Evolutionary conservation across 805 yeast species (phyloP), one percentile per base, ranked within the genome.

Genomic region (Wickerhamomyces tratensis): DNA sequence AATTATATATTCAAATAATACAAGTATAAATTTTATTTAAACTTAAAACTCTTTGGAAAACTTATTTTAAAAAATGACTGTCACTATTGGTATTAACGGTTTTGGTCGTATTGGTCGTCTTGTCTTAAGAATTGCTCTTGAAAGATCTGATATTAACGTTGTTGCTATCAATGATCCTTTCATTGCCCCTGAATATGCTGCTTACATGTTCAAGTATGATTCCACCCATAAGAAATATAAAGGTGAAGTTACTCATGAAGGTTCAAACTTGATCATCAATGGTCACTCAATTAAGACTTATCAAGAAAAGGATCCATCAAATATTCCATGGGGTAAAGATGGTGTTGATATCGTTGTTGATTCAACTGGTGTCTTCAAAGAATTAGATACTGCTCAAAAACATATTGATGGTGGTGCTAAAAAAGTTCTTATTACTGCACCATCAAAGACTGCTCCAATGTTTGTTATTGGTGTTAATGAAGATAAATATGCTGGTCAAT

Each of bases 201-300:
- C 83, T 45, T 79, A 79, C 73, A 75, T 77, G 81, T 78, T 79
- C 77, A 79, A 79, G 69, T 79, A 78, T 68, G 86, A 79, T 61
- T 77, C 84, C 48, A 79, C 83, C 46, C 86, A 79, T 68, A 82
- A 84, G 61, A 64, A 64, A 58, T 79, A 63, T 76, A 54, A 64
- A 29, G 84, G 84, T 61, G 75, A 69, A 56, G 82, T 79, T 43
- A 52, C 69, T 47, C 58, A 71, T 57, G 74, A 74, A 57, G 82
- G 68, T 55, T 66, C 68, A 53, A 55, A 61, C 59, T 61, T 78
- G 52, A 59, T 72, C 62, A 68, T 77, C 52, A 78, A 76, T 60
- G 82, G 80, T 56, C 49, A 64, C 45, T 53, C 59, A 57, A 62
- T 69, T 51, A 65, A 61, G 50, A 77, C 76, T 50, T 76, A 63